Percentiles rank a stretch among this genome's conserved stretches.
These are phyloP conservation scores for Aplosporella prunicola DNA, from an alignment of 2,329 filamentous ascomycete species.

Conservation along the genomic window DNA sequence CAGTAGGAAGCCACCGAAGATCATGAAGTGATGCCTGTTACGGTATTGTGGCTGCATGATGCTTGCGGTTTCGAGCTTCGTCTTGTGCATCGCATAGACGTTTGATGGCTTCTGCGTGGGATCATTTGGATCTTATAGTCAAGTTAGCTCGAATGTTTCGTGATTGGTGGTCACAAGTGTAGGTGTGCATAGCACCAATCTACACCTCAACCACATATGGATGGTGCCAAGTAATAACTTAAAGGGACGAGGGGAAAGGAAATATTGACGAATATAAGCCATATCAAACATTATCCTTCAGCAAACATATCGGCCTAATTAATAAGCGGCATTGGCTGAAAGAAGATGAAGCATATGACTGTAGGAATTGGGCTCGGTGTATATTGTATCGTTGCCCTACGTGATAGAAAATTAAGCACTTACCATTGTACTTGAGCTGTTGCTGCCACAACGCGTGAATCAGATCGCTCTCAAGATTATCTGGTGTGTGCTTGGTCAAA, in stretches of 20 bases:
- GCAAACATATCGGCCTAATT: too few species aligned
- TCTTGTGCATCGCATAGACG: constrained; percentile 53
- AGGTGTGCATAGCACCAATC: too few species aligned
- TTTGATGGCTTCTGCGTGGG: constrained; percentile 46
- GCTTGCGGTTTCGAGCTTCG: constrained; percentile 53
- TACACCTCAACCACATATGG: too few species aligned
- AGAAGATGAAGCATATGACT: too few species aligned
- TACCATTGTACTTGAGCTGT: constrained; percentile 53
- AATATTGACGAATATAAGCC: constrained; percentile 6
- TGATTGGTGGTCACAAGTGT: too few species aligned
- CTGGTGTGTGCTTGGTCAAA: constrained; percentile 57
- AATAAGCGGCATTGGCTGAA: too few species aligned
- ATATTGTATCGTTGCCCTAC: too few species aligned
- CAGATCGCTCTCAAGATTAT: constrained; percentile 60
- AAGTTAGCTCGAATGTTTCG: too few species aligned
- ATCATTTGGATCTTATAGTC: constrained; percentile 46
- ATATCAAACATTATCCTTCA: too few species aligned
- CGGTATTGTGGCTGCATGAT: constrained; percentile 70
- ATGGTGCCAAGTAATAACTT: too few species aligned
- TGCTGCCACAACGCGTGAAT: constrained; percentile 67
- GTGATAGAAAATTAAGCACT: too few species aligned
- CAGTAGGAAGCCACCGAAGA: constrained; percentile 66
- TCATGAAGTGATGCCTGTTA: constrained; percentile 66
- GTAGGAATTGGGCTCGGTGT: too few species aligned
- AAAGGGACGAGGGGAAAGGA: background rate